These are phyloP conservation scores for Daldinia sp. DNA, from an alignment of 2,329 filamentous ascomycete species.

Conservation along the genomic window DNA sequence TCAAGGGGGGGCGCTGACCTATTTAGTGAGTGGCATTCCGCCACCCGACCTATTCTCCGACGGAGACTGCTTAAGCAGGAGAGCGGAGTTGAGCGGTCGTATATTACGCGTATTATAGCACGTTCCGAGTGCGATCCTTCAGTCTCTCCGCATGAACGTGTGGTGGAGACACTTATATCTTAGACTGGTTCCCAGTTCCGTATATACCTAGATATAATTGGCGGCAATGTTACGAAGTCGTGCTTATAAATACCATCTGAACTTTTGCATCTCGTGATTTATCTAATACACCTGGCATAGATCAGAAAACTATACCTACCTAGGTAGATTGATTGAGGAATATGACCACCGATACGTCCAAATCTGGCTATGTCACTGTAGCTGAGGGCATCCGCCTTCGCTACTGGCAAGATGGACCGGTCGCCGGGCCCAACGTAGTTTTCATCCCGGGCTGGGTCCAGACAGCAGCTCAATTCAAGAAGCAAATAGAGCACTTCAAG, in stretches of 20 bases:
- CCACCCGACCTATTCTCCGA: not conserved
- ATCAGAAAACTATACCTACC: not conserved
- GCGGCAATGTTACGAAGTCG: not conserved
- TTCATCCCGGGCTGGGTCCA: constrained; percentile 53
- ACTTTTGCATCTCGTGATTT: not conserved
- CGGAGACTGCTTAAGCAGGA: not conserved
- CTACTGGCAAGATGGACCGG: constrained; percentile 48
- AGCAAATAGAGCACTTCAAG: constrained; percentile 50
- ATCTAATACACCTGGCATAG: not conserved
- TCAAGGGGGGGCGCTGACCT: not conserved
- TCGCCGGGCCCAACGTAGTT: constrained; percentile 46
- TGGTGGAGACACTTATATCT: not conserved
- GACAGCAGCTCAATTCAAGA: constrained; percentile 50
- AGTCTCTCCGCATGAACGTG: not conserved
- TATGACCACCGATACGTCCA: constrained; percentile 23
- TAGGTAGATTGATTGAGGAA: not conserved
- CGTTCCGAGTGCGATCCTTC: not conserved
- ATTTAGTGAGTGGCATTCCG: not conserved
- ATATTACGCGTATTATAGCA: not conserved
- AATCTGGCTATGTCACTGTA: constrained; percentile 30
- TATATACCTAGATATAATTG: not conserved
- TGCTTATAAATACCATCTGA: not conserved
- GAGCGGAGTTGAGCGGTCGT: not conserved
- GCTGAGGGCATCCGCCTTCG: constrained; percentile 48
- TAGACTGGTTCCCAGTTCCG: not conserved